These are phyloP conservation scores for Aethionema arabicum DNA, from an alignment of 345 rosid genomes.

Conservation along the genomic window DNA sequence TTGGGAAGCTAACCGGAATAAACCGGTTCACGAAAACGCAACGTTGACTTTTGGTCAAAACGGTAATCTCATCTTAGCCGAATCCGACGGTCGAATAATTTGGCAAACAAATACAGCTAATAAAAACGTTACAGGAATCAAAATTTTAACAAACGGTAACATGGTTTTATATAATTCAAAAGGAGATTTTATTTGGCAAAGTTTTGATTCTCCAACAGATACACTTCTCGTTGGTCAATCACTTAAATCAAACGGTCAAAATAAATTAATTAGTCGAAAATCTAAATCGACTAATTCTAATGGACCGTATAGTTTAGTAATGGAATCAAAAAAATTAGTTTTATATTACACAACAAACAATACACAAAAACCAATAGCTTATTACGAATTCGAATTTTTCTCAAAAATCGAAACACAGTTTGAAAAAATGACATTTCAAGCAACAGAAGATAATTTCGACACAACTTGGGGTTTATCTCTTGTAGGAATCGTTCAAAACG, in stretches of 20 bases:
- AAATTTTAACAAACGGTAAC: constrained; percentile 55
- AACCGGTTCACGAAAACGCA: constrained; percentile 62
- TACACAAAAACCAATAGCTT: constrained; percentile 39
- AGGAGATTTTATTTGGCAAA: constrained; percentile 55
- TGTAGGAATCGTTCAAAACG: constrained; percentile 15
- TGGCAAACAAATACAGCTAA: constrained; percentile 70
- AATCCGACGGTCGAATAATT: constrained; percentile 53
- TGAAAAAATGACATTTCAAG: constrained; percentile 25
- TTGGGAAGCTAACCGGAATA: constrained; percentile 71
- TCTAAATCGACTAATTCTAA: constrained; percentile 36
- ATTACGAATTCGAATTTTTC: constrained; percentile 19
- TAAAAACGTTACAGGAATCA: constrained; percentile 55
- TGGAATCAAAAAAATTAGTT: constrained; percentile 43
- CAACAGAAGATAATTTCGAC: constrained; percentile 29
- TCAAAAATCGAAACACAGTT: constrained; percentile 3
- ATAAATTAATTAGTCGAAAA: constrained; percentile 53
- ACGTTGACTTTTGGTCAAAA: constrained; percentile 46
- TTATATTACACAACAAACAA: constrained; percentile 42
- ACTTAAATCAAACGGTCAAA: constrained; percentile 30
- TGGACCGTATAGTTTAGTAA: constrained; percentile 56
- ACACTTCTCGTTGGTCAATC: constrained; percentile 62
- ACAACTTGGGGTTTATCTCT: constrained; percentile 33
- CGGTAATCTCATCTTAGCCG: constrained; percentile 57
- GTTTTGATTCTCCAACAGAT: constrained; percentile 61
- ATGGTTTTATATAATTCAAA: constrained; percentile 51